These are phyloP conservation scores for Avicennia marina DNA, from an alignment of 257 asterid genomes.

Conservation along the genomic window DNA sequence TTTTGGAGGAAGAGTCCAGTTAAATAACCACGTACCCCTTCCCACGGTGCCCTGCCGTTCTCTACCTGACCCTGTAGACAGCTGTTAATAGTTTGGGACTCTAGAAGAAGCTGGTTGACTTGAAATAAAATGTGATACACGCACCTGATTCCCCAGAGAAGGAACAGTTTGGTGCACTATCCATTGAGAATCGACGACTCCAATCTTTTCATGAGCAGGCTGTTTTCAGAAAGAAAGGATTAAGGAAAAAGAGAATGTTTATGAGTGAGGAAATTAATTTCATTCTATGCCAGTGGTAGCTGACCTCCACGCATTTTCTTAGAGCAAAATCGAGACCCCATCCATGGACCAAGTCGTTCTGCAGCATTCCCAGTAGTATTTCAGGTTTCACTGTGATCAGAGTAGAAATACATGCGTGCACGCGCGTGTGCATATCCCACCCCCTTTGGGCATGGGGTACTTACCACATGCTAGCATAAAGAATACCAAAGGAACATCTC, in stretches of 20 bases:
- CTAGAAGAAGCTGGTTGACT: neutral
- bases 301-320: conserved; percentile 87
- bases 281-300: conserved; percentile 9
- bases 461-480: neutral
- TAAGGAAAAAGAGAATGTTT: neutral
- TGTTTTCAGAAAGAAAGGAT: conserved; percentile 17
- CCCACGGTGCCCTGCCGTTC: conserved; percentile 91
- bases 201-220: conserved; percentile 96
- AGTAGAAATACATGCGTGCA: too few relatives aligned
- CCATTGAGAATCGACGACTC: conserved; percentile 96
- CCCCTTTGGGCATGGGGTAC: neutral
- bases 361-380: conserved; percentile 23
- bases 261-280: neutral
- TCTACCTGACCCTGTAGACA: conserved; percentile 65
- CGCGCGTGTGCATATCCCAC: too few relatives aligned
- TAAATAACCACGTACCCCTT: conserved; percentile 63
- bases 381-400: conserved; percentile 9
- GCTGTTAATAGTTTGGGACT: conserved; percentile 9
- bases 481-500: conserved; percentile 3
- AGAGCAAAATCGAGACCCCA: conserved; percentile 99
- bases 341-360: conserved; percentile 97
- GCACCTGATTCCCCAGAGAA: conserved; percentile 88
- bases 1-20: too few relatives aligned
- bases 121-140: too few relatives aligned
- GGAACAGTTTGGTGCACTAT: conserved; percentile 93